Evolutionary conservation across 495 filamentous ascomycete genomes (phyloP), one percentile per base, ranked within the genome.

Genomic region (Xylaria venustula): DNA sequence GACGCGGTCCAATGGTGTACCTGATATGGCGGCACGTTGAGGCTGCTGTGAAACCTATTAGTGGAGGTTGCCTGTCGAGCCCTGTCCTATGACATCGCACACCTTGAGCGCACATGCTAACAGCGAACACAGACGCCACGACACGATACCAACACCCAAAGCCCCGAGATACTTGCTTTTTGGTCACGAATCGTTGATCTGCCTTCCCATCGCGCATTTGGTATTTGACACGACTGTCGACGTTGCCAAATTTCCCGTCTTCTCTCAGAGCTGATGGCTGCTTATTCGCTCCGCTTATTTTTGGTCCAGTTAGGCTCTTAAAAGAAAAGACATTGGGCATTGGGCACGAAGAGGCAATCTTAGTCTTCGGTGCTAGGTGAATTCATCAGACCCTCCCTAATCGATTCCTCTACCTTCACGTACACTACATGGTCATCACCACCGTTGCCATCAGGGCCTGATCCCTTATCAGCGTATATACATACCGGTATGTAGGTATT

Each of bases 11-110:
- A 60, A 60, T 60, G 26, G 57, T 22, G 45, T 23, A 22, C 47
- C 57, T 36, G 48, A 36, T 36, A 50, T 60, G 44, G 17, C 57
- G 47, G 57, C 57, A 60, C 57, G 57, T 60, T 60, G 47, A 60
- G 47, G 37, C 48, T 47, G 32, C 26, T 14, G 46, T 34, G 37
- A 32, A 42, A 60, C 7, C 11, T 34, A 52, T 59, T 59, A 60
- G 57, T 52, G 57, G 57, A 60, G 46, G 37, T 23, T 52, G 20
- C 57, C 46, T 34, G 30, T 11, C 30, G 5, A 34, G 30, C 30
- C 11, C 5, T 34, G 26, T n/a, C 47, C 56, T 48, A 59, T 51
- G 56, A 50, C 56, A 50, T 49, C 54, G 45, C 42, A 28, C 32
- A 40, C 11, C 53, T 40, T 46, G 30, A 32, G 44, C 42, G 44